Evolutionary conservation across 495 filamentous ascomycete genomes (phyloP).

Genomic region (Penicillium daleae): DNA sequence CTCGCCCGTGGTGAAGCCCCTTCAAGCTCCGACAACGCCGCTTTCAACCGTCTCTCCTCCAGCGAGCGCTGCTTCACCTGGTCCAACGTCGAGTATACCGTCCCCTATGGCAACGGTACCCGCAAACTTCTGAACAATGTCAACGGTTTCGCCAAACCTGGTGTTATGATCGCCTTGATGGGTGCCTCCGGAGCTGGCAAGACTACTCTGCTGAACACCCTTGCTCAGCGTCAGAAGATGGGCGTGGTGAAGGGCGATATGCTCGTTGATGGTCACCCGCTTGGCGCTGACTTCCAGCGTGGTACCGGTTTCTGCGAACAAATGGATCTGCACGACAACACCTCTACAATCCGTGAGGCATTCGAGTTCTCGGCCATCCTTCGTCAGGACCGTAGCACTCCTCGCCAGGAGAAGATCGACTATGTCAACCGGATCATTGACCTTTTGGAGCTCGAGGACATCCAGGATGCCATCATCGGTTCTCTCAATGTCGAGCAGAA

Average conservation of each 20-base stretch:
- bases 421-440: slow-evolving; percentile 66
- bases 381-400: slow-evolving; percentile 56
- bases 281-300: slow-evolving; percentile 74
- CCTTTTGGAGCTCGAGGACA: slow-evolving; percentile 58
- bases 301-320: slow-evolving; percentile 86
- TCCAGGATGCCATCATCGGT: slow-evolving; percentile 57
- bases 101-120: slow-evolving; percentile 71
- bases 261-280: slow-evolving; percentile 74
- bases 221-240: slow-evolving; percentile 75
- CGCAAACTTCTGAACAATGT: slow-evolving; percentile 72
- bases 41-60: slow-evolving; percentile 58
- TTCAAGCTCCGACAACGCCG: slow-evolving; percentile 42
- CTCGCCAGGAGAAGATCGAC: slow-evolving; percentile 58
- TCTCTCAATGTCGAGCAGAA: slow-evolving; percentile 68
- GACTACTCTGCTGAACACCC: slow-evolving; percentile 73
- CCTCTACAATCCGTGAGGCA: slow-evolving; percentile 67
- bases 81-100: slow-evolving; percentile 71
- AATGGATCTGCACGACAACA: slow-evolving; percentile 78
- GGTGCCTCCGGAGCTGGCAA: slow-evolving; percentile 86
- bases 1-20: slow-evolving; percentile 49
- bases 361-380: slow-evolving; percentile 69
- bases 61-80: slow-evolving; percentile 77
- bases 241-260: slow-evolving; percentile 75
- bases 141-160: slow-evolving; percentile 79
- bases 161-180: slow-evolving; percentile 79